These are phyloP conservation scores for Sugiyamaella marilandica DNA, from an alignment of 805 yeast species.

Conservation along the genomic window DNA sequence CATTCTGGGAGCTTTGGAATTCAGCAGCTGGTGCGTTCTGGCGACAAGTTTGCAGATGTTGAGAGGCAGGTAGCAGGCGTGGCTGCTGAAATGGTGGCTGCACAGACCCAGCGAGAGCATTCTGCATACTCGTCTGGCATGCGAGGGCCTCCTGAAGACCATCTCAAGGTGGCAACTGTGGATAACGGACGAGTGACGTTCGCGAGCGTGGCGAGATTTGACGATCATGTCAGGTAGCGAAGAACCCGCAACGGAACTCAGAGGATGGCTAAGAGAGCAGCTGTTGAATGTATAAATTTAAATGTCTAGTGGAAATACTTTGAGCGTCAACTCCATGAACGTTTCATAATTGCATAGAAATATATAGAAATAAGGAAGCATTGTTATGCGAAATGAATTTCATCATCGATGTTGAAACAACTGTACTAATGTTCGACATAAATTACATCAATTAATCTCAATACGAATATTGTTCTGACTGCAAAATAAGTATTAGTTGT, in stretches of 20 bases:
- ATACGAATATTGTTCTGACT: no score
- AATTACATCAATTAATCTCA: no score
- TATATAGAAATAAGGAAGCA: not conserved
- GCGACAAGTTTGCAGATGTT: not conserved
- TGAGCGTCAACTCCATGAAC: not conserved
- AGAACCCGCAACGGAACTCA: not conserved
- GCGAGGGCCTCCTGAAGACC: slow-evolving; percentile 23
- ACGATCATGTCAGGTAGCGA: slow-evolving; percentile 4
- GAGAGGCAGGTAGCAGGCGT: not conserved
- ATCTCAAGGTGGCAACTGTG: slow-evolving; percentile 30
- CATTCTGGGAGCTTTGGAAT: not conserved
- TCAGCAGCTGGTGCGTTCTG: not conserved
- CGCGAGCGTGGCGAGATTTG: slow-evolving; percentile 24
- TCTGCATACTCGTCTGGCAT: slow-evolving; percentile 11
- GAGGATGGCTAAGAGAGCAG: not conserved
- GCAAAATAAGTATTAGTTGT: not conserved
- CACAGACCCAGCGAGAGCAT: not conserved
- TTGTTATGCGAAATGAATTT: no score
- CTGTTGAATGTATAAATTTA: no score
- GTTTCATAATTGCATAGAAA: not conserved
- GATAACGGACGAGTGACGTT: slow-evolving; percentile 28
- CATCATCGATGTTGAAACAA: no score
- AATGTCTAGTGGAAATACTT: no score
- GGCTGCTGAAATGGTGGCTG: slow-evolving; percentile 5
- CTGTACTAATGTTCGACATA: not conserved